Evolutionary conservation across 2,329 filamentous ascomycete species (phyloP), one percentile per base, ranked within the genome.

Genomic region (Exophiala mesophila): DNA sequence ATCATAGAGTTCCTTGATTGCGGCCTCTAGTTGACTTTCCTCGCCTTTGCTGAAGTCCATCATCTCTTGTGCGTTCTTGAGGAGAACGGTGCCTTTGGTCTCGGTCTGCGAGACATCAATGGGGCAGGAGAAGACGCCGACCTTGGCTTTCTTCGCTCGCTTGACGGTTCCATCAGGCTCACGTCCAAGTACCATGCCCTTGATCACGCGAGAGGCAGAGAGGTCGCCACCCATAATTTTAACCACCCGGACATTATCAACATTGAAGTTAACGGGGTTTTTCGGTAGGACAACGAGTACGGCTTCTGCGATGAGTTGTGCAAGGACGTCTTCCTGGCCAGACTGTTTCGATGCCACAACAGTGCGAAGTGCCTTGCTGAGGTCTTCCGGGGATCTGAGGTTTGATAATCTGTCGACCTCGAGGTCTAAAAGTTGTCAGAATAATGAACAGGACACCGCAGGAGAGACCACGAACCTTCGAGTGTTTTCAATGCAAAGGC

Each of bases 201-300:
- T 94, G 47, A 98, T 84, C 10, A 98, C 90, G 55, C 80, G 82
- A 65, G 88, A 95, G 72, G 98, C 89, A 60, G 94, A 87, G 61
- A 98, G 72, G 63, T 85, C 88, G 53, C 92, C 90, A 57, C 92
- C 92, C 90, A 98, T 97, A 60, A 98, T 98, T 78, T 98, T 98
- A 58, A 98, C 94, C 45, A 98, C 94, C 47, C 92, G 86, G 59
- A 98, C 83, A 67, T 98, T 98, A 74, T 98, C 92, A 53, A 98
- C 88, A 68, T 96, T 98, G 78, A 98, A 98, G 71, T 94, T 89
- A 63, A 77, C 70, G 16, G 92, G 85, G 70, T 96, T 95, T 74
- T 96, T 96, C 55, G 94, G 92, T 51, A 98, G 77, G 15, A 98
- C 89, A 32, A 88, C 82, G 43, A 97, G 79, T 16, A 82, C 78